Evolutionary conservation across 2,329 filamentous ascomycete genomes (phyloP), one percentile per base, ranked within the genome.

Genomic region (Fusarium sp.): DNA sequence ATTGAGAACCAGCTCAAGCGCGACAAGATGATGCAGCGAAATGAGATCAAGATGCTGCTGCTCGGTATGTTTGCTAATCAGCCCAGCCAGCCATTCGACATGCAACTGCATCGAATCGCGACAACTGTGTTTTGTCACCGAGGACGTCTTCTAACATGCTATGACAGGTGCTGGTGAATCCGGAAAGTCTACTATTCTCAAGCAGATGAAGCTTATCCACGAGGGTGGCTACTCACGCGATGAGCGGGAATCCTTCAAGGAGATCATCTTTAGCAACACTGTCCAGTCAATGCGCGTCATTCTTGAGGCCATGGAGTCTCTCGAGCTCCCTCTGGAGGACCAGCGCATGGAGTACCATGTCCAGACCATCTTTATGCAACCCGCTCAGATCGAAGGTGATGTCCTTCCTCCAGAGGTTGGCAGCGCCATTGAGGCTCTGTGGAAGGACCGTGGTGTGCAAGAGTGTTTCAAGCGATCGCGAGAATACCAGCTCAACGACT

Each of bases 161-260:
- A 66, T 26, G 17, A 43, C 24, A 97, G 94, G 94, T 87, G 96
- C 96, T 84, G 95, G 96, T 91, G 96, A 99, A 94, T 82, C 82
- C 65, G 82, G 96, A 76, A 99, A 98, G 82, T 98, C 95, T 8
- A 98, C 95, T 6, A 95, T 98, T 67, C 89, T 98, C 72, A 98
- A 98, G 85, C 95, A 98, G 85, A 98, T 99, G 96, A 99, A 98
- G 88, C 92, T 99, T 78, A 99, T 99, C 78, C 94, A 99, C 82
- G 96, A 99, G 86, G 96, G 96, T 70, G 95, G 96, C 75, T 99
- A 98, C 85, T 98, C 96, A 67, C 92, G 95, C 80, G 96, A 98
- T 73, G 89, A 91, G 80, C 85, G 88, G 67, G 88, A 91, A 78
- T 90, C 87, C 7, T 91, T 91, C 84, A 90, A 91, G 80, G 89